Base-by-base conservation (phyloP, 495 filamentous ascomycete genomes). In the Immersiella caudata region DNA sequence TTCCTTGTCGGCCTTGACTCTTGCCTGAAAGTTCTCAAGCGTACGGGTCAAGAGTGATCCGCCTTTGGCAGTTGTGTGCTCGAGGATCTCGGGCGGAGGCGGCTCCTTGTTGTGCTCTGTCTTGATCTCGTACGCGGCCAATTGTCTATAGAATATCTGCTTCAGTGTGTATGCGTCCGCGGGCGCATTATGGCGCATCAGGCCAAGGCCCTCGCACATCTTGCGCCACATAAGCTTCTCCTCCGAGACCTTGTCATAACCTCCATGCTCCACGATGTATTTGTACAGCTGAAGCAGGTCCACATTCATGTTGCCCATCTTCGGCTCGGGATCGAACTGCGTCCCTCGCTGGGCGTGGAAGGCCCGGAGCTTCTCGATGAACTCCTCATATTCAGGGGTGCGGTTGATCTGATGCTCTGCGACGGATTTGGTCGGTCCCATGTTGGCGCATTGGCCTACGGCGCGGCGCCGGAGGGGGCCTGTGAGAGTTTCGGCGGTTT, bases 171-270 rank as follows among this genome's bases (percentile, higher is more conserved):
- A 94, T 3, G 90, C 91, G 64, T 89, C 84, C 0, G 91, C 89
- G 21, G 91, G 87, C 18, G 88, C 83, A 66, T 90, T 90, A 63
- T 85, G 83, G 26, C 82, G 80, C 68, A 81, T 79, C 63, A 84
- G 73, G 29, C 87, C 84, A 65, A 94, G 86, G 54, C 89, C 86
- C 16, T 85, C 79, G 8, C 88, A 90, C 49, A 95, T 82, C 67
- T 85, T 85, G 59, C 91, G 84, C 92, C 92, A 95, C 62, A 88
- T 89, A 33, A 93, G 82, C 80, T 92, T 92, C 70, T 92, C 90
- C 40, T 87, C 87, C 33, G 89, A 92, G 33, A 93, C 86, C 67
- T 87, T 88, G 77, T 95, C 92, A 74, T 95, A 95, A 62, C 92
- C 92, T 52, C 92, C 92, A 58, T 88, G 85, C 2, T 84, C 82